Evolutionary conservation across 768 basidiomycete species (phyloP), one percentile per base, ranked within the genome.

Genomic region (Polyporus arcularius): DNA sequence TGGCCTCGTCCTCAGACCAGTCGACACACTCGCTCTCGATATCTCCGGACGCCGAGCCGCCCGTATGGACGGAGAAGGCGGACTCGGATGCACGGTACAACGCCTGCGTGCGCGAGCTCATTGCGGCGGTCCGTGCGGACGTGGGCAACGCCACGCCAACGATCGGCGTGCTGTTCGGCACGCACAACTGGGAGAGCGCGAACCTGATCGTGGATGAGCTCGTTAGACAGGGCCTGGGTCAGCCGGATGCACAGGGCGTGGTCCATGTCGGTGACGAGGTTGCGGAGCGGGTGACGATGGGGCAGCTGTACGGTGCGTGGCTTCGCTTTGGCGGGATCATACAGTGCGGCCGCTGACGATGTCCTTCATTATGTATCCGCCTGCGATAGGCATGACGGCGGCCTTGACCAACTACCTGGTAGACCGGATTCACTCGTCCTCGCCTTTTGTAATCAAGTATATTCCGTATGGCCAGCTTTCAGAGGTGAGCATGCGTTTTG

Each of bases 391-490:
- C 4, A 96, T 97, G 93, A 84, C 85, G 43, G 93, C 95, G 67
- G 84, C 86, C 46, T 75, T 97, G 53, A 91, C 91, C 3, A 80
- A 92, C 61, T 80, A 84, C 65, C 76, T 96, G 18, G 87, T 86
- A 2, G 72, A 75, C 1, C 80, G 78, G 38, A 86, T 85, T 21
- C 76, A 71, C 53, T 72, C 74, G 42, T 63, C 79, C 16, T 76
- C 79, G n/a, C 93, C 94, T 0, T 82, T 92, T 56, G 85, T 92
- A 0, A 80, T 94, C 74, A 96, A 96, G 82, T 88, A 90, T 64
- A 78, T 92, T 14, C 92, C 91, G 0, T 93, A 92, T 61, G 92
- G 92, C 7, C 79, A 83, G 1, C 75, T 93, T 8, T 74, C 79
- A 1, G 89, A 92, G 67, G 89, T 86, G 41, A 51, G 53, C 30